These are phyloP conservation scores for Alternaria conjuncta DNA, from an alignment of 2,329 filamentous ascomycete species.

Conservation along the genomic window DNA sequence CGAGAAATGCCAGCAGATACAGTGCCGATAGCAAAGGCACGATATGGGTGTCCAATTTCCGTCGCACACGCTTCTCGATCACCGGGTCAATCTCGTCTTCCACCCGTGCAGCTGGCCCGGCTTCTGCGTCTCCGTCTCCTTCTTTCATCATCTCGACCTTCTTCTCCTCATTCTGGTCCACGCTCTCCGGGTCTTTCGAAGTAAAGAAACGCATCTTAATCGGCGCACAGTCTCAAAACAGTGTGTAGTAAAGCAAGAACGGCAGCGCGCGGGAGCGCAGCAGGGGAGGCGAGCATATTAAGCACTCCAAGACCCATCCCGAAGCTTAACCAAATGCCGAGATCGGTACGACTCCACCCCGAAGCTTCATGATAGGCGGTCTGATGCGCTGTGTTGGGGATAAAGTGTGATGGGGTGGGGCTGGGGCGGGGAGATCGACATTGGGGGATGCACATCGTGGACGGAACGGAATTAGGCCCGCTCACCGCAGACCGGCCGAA, in stretches of 20 bases:
- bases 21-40: constrained; percentile 42
- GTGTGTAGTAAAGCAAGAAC: background rate
- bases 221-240: background rate
- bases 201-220: background rate
- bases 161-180: background rate
- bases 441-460: background rate
- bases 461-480: background rate
- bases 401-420: constrained; percentile 5
- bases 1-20: constrained; percentile 46
- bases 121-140: constrained; percentile 12
- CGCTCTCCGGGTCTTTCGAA: background rate
- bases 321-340: constrained; percentile 5
- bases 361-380: constrained; percentile 2
- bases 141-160: background rate
- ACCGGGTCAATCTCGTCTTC: constrained; percentile 19
- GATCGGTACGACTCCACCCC: background rate
- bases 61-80: constrained; percentile 34
- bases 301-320: constrained; percentile 1
- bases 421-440: constrained; percentile 8
- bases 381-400: background rate
- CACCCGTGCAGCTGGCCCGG: background rate
- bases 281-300: background rate
- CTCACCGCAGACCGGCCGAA: constrained; percentile 1
- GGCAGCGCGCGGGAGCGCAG: background rate
- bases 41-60: constrained; percentile 41